These are phyloP conservation scores for Aristolochia contorta DNA, from an alignment of 164 flowering plant genomes.

Conservation along the genomic window DNA sequence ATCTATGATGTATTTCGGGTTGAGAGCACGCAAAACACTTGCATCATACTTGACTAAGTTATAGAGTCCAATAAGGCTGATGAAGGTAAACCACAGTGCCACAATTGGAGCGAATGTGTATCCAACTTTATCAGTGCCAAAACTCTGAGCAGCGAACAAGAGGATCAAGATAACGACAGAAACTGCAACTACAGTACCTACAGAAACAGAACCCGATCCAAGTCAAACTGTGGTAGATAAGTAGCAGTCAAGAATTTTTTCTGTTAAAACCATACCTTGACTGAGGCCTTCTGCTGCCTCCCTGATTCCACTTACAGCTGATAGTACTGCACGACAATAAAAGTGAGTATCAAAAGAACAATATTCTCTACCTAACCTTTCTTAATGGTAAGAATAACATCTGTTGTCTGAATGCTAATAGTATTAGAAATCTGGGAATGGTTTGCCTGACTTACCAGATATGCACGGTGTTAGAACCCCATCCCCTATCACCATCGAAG, in stretches of 20 bases:
- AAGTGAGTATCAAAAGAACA: background rate
- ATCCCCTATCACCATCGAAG: constrained; percentile 78
- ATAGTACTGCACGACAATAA: constrained; percentile 38
- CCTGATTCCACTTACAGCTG: constrained; percentile 57
- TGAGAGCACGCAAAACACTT: constrained; percentile 47
- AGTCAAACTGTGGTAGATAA: too few relatives aligned
- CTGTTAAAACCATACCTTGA: constrained; percentile 26
- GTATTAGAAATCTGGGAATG: too few relatives aligned
- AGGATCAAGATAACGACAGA: constrained; percentile 56
- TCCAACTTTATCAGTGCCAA: constrained; percentile 84
- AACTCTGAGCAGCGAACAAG: constrained; percentile 49
- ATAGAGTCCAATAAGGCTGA: constrained; percentile 55
- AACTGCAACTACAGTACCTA: constrained; percentile 51
- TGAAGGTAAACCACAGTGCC: constrained; percentile 51
- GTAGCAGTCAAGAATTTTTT: too few relatives aligned
- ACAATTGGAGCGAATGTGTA: constrained; percentile 61
- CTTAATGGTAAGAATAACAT: too few relatives aligned
- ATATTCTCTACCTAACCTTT: too few relatives aligned
- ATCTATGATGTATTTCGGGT: constrained; percentile 45
- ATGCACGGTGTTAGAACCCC: constrained; percentile 72
- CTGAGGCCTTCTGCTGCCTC: constrained; percentile 19
- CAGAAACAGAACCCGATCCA: background rate
- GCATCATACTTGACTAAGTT: constrained; percentile 49
- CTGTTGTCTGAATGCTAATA: too few relatives aligned
- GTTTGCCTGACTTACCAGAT: constrained; percentile 35